phyloP scores from a whole-genome alignment of 1,284 basidiomycete genomes.

The Trametes versicolor region DNA sequence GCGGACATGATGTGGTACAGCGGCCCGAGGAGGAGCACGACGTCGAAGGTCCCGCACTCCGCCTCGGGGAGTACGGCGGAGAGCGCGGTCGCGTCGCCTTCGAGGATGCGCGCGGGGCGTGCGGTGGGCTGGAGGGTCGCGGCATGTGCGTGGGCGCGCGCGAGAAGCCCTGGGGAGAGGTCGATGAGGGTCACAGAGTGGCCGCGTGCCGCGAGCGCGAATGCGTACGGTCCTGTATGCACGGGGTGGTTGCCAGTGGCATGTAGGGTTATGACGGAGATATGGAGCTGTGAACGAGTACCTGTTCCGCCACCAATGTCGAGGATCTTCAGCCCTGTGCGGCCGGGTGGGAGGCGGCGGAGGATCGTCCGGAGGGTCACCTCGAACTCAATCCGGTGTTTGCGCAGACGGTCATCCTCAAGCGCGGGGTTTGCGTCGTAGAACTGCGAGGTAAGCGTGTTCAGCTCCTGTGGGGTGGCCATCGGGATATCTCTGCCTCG shows the following conservation, averaged over 20 bases:
- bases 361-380: constrained; percentile 32
- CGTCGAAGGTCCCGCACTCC: constrained; percentile 30
- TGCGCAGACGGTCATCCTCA: constrained; percentile 30
- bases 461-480: constrained; percentile 17
- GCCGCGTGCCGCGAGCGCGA: constrained; percentile 30
- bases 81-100: constrained; percentile 30
- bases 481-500: background rate
- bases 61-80: constrained; percentile 17
- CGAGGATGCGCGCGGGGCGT: constrained; percentile 26
- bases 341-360: constrained; percentile 18
- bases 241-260: background rate
- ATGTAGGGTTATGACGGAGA: background rate
- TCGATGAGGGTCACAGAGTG: constrained; percentile 33
- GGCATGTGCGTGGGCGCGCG: constrained; percentile 24
- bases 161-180: constrained; percentile 28
- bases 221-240: constrained; percentile 31
- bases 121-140: constrained; percentile 5
- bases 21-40: constrained; percentile 34
- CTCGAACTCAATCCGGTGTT: constrained; percentile 32
- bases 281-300: constrained; percentile 5
- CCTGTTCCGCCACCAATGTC: constrained; percentile 35
- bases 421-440: constrained; percentile 25
- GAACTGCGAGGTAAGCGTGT: constrained; percentile 22
- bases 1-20: constrained; percentile 33
- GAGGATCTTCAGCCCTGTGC: constrained; percentile 25